These are phyloP conservation scores for Kwoniella heveanensis DNA, from an alignment of 768 basidiomycete genomes.

Conservation along the genomic window DNA sequence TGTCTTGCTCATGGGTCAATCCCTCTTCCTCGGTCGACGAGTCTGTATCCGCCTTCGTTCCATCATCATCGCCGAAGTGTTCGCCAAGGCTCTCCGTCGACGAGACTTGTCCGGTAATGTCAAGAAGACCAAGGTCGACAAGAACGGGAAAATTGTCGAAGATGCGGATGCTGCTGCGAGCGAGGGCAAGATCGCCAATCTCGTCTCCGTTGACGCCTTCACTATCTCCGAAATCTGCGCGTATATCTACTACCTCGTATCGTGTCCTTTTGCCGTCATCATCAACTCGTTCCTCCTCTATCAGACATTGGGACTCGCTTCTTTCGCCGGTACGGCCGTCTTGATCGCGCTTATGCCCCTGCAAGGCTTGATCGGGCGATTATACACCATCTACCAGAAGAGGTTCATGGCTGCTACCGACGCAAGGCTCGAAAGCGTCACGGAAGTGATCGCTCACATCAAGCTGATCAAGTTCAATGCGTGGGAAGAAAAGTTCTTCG, in stretches of 20 bases:
- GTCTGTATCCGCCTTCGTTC: constrained; percentile 54
- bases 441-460: constrained; percentile 58
- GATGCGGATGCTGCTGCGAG: constrained; percentile 31
- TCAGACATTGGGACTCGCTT: constrained; percentile 65
- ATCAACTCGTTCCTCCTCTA: constrained; percentile 78
- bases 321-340: constrained; percentile 49
- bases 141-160: constrained; percentile 29
- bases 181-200: constrained; percentile 54
- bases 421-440: constrained; percentile 56
- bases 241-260: constrained; percentile 47
- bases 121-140: constrained; percentile 32
- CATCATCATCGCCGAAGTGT: constrained; percentile 57
- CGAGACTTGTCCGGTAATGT: constrained; percentile 55
- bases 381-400: constrained; percentile 48
- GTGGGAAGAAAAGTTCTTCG: constrained; percentile 57
- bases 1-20: constrained; percentile 46
- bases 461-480: constrained; percentile 58
- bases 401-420: constrained; percentile 57
- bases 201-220: constrained; percentile 55
- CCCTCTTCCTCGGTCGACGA: constrained; percentile 56
- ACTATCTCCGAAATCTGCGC: constrained; percentile 51
- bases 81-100: constrained; percentile 57
- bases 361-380: constrained; percentile 45
- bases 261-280: constrained; percentile 58
- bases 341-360: constrained; percentile 49